Evolutionary conservation across 495 filamentous ascomycete genomes (phyloP), one percentile per base, ranked within the genome.

Genomic region (Hypoxylon crocopeplum): DNA sequence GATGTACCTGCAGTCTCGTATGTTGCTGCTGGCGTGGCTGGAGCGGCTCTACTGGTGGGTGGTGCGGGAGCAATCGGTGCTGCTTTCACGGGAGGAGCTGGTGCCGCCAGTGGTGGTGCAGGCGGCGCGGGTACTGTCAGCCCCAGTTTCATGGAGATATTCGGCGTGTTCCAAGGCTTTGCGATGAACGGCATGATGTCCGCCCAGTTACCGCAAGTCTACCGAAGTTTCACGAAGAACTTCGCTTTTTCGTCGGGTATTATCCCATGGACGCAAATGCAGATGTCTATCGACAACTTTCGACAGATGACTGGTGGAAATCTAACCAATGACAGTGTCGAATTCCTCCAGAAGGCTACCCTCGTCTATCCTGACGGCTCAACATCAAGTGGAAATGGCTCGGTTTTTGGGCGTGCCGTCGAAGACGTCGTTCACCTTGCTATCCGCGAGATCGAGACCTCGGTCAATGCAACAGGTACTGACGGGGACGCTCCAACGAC

Each of bases 101-200:
- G 69, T 11, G 74, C 72, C 3, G 68, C 62, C 0, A 64, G 71
- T 0, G 64, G 70, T 13, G 75, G 73, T 29, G 72, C 69, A 38
- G 77, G 69, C 34, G 90, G 88, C n/a, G 73, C 82, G 25, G 76
- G 86, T 10, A 82, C 88, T 1, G 72, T 87, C 27, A 95, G 91
- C 59, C 94, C 94, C 7, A 89, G 85, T 39, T 97, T 97, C 72
- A 83, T 78, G 39, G 91, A 97, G 66, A 86, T 96, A 46, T 84
- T 97, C 69, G 85, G 86, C 40, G 93, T 88, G 83, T 97, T 98
- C 74, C 94, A 98, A 75, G 86, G 86, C 22, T 86, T 98, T 73
- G 93, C 94, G 15, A 88, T 92, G 77, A 97, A 93, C 69, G 94
- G 94, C 48, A 97, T 98, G 94, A 73, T 97, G 69, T 93, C 88